Evolutionary conservation across 257 asterid species (phyloP).

Genomic region (Ballota nigra): DNA sequence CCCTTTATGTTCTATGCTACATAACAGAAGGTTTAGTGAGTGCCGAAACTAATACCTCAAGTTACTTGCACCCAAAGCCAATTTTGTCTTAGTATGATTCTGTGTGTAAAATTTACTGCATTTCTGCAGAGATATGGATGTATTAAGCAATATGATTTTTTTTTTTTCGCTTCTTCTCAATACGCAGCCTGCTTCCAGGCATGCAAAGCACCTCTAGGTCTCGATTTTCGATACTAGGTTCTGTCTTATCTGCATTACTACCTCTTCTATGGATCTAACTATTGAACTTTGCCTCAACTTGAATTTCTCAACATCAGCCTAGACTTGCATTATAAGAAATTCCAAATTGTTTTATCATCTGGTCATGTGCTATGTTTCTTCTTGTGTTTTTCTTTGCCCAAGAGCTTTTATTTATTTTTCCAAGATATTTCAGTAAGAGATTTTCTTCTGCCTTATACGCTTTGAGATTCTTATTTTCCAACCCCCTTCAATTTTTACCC

Average conservation of each 20-base stretch:
- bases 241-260: constrained; percentile 9
- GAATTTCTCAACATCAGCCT: not conserved
- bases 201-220: not conserved
- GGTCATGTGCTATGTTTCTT: not conserved
- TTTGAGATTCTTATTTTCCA: constrained; percentile 11
- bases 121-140: not conserved
- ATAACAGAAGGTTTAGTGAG: not conserved
- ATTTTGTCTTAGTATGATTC: not conserved
- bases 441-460: not conserved
- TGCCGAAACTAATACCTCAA: constrained; percentile 1
- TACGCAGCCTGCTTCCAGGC: not conserved
- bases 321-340: constrained; percentile 7
- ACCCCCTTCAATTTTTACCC: not conserved
- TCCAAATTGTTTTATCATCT: constrained; percentile 1
- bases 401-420: not conserved
- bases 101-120: not conserved
- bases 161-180: not conserved
- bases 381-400: not conserved
- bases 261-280: not conserved
- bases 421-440: not conserved
- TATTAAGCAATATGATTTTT: constrained; percentile 13
- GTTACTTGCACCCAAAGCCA: not conserved
- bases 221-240: constrained; percentile 13
- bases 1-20: constrained; percentile 3
- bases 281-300: constrained; percentile 6